A percentile compares a stretch with the other conserved stretches of the same genome.
Conservation (phyloP, 2,329 filamentous ascomycete species). For the Verticillium albo-atrum region DNA sequence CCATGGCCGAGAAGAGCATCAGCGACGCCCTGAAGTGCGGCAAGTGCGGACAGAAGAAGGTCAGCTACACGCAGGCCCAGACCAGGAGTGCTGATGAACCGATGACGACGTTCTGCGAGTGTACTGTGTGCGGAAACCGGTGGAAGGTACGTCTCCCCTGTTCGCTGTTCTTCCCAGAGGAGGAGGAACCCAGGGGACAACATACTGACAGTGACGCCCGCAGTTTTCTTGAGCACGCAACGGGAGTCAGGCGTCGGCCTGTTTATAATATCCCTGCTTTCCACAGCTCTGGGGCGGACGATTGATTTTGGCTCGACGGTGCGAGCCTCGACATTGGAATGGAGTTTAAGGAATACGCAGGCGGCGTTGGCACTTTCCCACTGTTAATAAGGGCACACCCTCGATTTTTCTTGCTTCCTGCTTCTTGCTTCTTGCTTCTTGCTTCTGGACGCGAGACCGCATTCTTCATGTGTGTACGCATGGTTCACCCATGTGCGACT, state of each 20-base stretch:
- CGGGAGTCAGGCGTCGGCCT: slow-evolving; percentile 6
- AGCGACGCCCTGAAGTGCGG: slow-evolving; percentile 83
- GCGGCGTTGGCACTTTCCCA: not conserved
- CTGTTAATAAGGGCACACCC: not conserved
- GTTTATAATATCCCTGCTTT: slow-evolving; percentile 10
- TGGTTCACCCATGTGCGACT: not conserved
- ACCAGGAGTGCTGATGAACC: slow-evolving; percentile 94
- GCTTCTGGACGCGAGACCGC: not conserved
- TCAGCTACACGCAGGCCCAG: slow-evolving; percentile 94
- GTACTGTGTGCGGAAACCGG: slow-evolving; percentile 63
- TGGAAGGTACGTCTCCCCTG: slow-evolving; percentile 57
- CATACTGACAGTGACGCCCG: not conserved
- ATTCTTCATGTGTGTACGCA: not conserved
- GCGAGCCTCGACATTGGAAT: slow-evolving; percentile 8
- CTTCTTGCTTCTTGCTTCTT: too few species aligned
- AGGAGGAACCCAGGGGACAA: not conserved
- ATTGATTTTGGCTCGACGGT: slow-evolving; percentile 11
- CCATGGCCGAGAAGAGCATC: slow-evolving; percentile 86
- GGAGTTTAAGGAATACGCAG: slow-evolving; percentile 5
- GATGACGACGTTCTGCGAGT: slow-evolving; percentile 73
- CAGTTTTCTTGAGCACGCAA: slow-evolving; percentile 12
- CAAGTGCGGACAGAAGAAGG: slow-evolving; percentile 89
- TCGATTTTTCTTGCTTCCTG: too few species aligned
- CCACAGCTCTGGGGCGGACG: slow-evolving; percentile 8
- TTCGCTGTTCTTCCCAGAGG: slow-evolving; percentile 8